Conservation (phyloP, 2,329 filamentous ascomycete species). For the Cyclaneusma minus region DNA sequence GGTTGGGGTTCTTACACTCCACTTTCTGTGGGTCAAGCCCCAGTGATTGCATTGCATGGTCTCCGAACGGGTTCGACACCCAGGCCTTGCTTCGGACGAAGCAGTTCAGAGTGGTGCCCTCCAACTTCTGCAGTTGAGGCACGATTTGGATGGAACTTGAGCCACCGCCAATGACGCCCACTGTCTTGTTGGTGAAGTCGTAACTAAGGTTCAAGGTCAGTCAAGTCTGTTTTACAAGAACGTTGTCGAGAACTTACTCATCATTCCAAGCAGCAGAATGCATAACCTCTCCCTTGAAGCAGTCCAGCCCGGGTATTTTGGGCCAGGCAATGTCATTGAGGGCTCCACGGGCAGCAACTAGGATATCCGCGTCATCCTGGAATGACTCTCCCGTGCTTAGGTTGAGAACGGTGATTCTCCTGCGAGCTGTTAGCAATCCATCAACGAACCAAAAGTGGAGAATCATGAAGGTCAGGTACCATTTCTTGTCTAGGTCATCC, state of each 20-base stretch:
- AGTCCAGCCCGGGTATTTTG: constrained; percentile 9
- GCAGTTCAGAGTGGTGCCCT: constrained; percentile 25
- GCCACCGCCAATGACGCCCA: constrained; percentile 36
- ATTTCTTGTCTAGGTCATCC: constrained; percentile 4
- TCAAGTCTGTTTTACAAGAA: no score
- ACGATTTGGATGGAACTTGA: constrained; percentile 37
- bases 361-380: constrained; percentile 4
- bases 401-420: neutral
- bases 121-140: constrained; percentile 28
- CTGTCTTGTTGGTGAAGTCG: constrained; percentile 29
- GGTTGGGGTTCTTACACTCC: constrained; percentile 19
- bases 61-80: constrained; percentile 31
- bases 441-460: no score
- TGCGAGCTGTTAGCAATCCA: constrained; percentile 12
- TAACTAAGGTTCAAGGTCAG: no score
- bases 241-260: no score
- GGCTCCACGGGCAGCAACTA: constrained; percentile 3
- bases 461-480: constrained; percentile 3
- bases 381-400: constrained; percentile 3
- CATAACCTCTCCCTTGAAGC: constrained; percentile 12
- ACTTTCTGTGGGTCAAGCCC: constrained; percentile 24
- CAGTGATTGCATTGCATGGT: constrained; percentile 24
- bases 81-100: constrained; percentile 34
- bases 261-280: constrained; percentile 44
- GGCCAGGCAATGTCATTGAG: constrained; percentile 7